Percentiles rank a stretch among this genome's conserved stretches.
Conservation (phyloP, 495 filamentous ascomycete species). For the Podospora anserina region DNA sequence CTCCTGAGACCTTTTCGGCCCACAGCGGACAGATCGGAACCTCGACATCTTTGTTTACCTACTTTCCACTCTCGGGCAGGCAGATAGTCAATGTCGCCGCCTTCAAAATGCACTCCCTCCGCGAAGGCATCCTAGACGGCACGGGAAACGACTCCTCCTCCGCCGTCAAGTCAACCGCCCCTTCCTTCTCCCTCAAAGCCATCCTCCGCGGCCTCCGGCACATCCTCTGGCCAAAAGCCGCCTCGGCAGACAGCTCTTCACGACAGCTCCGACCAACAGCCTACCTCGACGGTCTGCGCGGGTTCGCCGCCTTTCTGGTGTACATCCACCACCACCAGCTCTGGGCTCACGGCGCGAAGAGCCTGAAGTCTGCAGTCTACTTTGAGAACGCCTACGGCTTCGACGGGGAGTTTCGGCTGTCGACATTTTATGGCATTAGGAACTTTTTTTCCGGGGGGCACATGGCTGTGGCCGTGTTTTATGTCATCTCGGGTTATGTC, state of each 20-base stretch:
- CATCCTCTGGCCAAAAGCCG: slow-evolving; percentile 23
- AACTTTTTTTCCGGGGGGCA: slow-evolving; percentile 48
- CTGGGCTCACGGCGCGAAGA: slow-evolving; percentile 33
- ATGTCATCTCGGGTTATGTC: slow-evolving; percentile 51
- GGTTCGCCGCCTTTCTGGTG: slow-evolving; percentile 46
- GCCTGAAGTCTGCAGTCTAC: slow-evolving; percentile 20
- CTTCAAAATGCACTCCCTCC: slow-evolving; percentile 6
- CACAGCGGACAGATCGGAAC: not conserved
- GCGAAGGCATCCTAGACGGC: slow-evolving; percentile 10
- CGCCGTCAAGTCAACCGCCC: not conserved
- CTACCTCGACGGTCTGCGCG: slow-evolving; percentile 49
- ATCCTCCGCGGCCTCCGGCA: slow-evolving; percentile 25
- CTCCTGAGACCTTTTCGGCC: not conserved
- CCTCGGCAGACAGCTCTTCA: slow-evolving; percentile 9
- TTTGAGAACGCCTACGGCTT: slow-evolving; percentile 40
- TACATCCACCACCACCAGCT: slow-evolving; percentile 48
- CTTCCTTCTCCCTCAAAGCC: slow-evolving; percentile 22
- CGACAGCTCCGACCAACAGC: slow-evolving; percentile 35
- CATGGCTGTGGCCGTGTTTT: slow-evolving; percentile 51
- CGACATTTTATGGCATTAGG: slow-evolving; percentile 36
- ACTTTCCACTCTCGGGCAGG: not conserved
- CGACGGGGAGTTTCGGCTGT: slow-evolving; percentile 38
- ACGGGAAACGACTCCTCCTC: not conserved
- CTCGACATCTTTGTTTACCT: not conserved
- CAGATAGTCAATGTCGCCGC: not conserved